Evolutionary conservation across 768 basidiomycete species (phyloP).

Genomic region (Filobasidium floriforme): DNA sequence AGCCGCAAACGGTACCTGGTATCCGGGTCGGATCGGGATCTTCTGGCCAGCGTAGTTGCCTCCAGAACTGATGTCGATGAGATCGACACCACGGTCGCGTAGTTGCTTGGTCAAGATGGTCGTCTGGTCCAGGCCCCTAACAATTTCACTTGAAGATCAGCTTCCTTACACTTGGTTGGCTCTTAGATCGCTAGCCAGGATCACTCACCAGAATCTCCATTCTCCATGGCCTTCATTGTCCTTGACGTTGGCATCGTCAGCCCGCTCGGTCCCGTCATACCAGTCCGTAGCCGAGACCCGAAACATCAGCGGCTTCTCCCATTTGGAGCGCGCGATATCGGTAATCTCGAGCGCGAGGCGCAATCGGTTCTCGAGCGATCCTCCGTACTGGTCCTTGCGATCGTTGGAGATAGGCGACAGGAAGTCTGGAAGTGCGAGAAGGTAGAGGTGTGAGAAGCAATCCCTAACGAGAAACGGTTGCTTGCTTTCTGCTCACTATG

Average conservation of each 20-base stretch:
- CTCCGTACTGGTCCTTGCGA: conserved; percentile 66
- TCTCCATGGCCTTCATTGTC: conserved; percentile 22
- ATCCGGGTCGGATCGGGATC: conserved; percentile 24
- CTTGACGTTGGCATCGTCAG: conserved; percentile 44
- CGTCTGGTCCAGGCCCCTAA: conserved; percentile 69
- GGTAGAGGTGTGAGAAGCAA: background rate
- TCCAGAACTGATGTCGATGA: conserved; percentile 66
- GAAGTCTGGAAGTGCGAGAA: conserved; percentile 49
- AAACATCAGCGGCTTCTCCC: conserved; percentile 67
- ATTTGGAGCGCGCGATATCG: conserved; percentile 52
- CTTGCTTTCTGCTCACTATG: conserved; percentile 25
- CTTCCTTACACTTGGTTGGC: too few relatives aligned
- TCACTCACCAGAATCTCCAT: conserved; percentile 26
- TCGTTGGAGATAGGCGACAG: conserved; percentile 67
- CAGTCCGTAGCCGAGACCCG: conserved; percentile 64
- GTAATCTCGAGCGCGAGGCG: conserved; percentile 60
- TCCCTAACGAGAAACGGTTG: too few relatives aligned
- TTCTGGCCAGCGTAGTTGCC: conserved; percentile 60
- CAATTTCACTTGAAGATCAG: background rate
- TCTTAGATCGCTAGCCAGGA: too few relatives aligned
- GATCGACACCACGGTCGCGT: conserved; percentile 59
- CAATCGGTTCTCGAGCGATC: conserved; percentile 64
- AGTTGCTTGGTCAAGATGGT: conserved; percentile 55
- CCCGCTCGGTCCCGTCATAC: conserved; percentile 55
- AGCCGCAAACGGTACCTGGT: conserved; percentile 62